A percentile compares a stretch with the other conserved stretches of the same genome.
These are phyloP conservation scores for Haplosporangium sp. DNA, from an alignment of 371 early-diverging fungal genomes.

Conservation along the genomic window DNA sequence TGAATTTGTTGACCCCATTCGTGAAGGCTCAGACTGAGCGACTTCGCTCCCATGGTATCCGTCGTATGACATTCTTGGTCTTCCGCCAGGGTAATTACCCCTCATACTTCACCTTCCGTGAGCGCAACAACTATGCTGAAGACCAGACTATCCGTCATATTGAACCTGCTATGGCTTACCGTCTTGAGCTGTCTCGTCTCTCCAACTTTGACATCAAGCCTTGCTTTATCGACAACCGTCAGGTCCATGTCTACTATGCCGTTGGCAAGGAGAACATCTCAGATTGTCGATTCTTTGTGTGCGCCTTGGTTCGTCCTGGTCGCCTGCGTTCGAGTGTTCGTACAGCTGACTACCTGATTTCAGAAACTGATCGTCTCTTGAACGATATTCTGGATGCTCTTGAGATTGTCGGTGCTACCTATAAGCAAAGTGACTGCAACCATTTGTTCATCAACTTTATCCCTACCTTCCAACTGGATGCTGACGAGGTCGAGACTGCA, in stretches of 20 bases:
- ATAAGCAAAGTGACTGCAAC: conserved; percentile 97
- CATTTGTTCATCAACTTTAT: conserved; percentile 98
- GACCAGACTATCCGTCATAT: conserved; percentile 96
- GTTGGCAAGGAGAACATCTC: conserved; percentile 93
- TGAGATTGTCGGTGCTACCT: conserved; percentile 88
- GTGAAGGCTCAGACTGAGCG: conserved; percentile 64
- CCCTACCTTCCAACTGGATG: conserved; percentile 92
- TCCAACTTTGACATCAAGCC: conserved; percentile 97
- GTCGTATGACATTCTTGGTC: conserved; percentile 92
- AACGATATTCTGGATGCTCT: conserved; percentile 94
- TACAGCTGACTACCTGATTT: conserved; percentile 93
- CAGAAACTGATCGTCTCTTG: conserved; percentile 92
- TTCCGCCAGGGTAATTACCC: conserved; percentile 86
- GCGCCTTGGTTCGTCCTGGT: conserved; percentile 96
- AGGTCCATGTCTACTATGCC: conserved; percentile 96
- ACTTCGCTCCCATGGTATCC: conserved; percentile 83
- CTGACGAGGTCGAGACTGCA: conserved; percentile 85
- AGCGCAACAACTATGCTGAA: conserved; percentile 85
- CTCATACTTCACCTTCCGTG: conserved; percentile 97
- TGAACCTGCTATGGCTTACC: conserved; percentile 98
- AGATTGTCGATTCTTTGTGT: conserved; percentile 97
- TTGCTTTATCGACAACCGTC: conserved; percentile 91
- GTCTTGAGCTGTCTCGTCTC: conserved; percentile 93
- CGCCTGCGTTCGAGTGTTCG: conserved; percentile 81
- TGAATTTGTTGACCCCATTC: conserved; percentile 69